A percentile compares a stretch with the other conserved stretches of the same genome.
Evolutionary conservation across 2,329 filamentous ascomycete genomes (phyloP).

Genomic region (Sphaerostilbella broomeana): DNA sequence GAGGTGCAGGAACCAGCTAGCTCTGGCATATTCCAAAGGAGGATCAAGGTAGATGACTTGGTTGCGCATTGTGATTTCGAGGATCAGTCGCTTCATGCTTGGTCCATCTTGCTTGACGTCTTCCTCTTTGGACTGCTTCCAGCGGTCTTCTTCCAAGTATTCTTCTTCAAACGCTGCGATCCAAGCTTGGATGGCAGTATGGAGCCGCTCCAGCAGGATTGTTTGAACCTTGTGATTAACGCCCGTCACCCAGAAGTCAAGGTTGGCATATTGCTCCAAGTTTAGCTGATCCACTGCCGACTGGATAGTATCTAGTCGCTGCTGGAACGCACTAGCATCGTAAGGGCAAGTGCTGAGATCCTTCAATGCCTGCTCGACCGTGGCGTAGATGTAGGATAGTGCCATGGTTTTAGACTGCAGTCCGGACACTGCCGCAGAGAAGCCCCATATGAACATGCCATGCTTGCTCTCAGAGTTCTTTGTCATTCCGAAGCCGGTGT

Average conservation of each 20-base stretch:
- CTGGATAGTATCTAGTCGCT: conserved; percentile 78
- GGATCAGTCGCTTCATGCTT: conserved; percentile 65
- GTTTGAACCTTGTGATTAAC: conserved; percentile 81
- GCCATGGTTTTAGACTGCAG: conserved; percentile 82
- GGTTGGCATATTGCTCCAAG: conserved; percentile 89
- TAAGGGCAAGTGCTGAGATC: conserved; percentile 84
- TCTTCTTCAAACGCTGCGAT: conserved; percentile 73
- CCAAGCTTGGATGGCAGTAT: conserved; percentile 79
- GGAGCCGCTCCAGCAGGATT: conserved; percentile 74
- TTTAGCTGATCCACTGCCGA: conserved; percentile 93
- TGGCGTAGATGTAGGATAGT: conserved; percentile 72
- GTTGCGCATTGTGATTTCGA: conserved; percentile 96
- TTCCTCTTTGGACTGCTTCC: conserved; percentile 43
- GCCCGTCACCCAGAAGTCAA: conserved; percentile 80
- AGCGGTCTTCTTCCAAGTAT: conserved; percentile 44
- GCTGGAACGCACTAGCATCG: conserved; percentile 69
- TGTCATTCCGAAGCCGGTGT: conserved; percentile 35
- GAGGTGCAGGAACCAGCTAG: conserved; percentile 87
- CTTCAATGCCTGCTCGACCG: conserved; percentile 69
- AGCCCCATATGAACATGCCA: conserved; percentile 92
- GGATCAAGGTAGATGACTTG: conserved; percentile 96
- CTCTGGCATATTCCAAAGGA: conserved; percentile 82
- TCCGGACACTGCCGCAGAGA: conserved; percentile 78
- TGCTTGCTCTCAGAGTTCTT: conserved; percentile 79
- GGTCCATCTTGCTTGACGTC: conserved; percentile 48